Evolutionary conservation across 208 protist species (phyloP).

Genomic region (Trypanosoma theileri): DNA sequence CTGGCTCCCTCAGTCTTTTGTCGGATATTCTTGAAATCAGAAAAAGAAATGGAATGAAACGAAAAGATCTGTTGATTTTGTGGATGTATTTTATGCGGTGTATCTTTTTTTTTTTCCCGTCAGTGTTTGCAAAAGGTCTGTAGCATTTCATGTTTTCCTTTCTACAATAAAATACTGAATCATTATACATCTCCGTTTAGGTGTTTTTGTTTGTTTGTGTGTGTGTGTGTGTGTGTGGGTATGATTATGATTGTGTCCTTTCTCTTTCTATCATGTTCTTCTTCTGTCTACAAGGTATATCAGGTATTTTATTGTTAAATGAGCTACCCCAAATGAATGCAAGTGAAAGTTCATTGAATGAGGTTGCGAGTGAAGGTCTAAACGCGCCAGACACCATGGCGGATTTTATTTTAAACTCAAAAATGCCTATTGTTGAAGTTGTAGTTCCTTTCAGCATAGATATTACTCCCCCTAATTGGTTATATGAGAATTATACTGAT

Average conservation of each 20-base stretch:
- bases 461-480: conserved; percentile 1
- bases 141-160: too few species aligned
- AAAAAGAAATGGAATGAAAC: conserved; percentile 14
- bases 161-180: too few species aligned
- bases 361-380: neutral
- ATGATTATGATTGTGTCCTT: conserved; percentile 3
- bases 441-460: conserved; percentile 2
- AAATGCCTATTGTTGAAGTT: neutral
- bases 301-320: neutral
- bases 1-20: conserved; percentile 49
- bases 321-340: conserved; percentile 4
- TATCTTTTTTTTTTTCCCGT: neutral
- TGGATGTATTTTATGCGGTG: conserved; percentile 17
- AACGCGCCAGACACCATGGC: neutral
- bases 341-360: neutral
- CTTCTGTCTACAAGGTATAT: neutral
- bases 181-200: too few species aligned
- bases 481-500: neutral
- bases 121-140: too few species aligned
- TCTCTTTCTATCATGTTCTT: conserved; percentile 1
- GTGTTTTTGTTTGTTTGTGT: too few species aligned
- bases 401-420: neutral
- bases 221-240: too few species aligned
- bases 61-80: neutral
- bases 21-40: conserved; percentile 27